Evolutionary conservation across 2,329 filamentous ascomycete genomes (phyloP).

Genomic region (Venturia aucupariae): DNA sequence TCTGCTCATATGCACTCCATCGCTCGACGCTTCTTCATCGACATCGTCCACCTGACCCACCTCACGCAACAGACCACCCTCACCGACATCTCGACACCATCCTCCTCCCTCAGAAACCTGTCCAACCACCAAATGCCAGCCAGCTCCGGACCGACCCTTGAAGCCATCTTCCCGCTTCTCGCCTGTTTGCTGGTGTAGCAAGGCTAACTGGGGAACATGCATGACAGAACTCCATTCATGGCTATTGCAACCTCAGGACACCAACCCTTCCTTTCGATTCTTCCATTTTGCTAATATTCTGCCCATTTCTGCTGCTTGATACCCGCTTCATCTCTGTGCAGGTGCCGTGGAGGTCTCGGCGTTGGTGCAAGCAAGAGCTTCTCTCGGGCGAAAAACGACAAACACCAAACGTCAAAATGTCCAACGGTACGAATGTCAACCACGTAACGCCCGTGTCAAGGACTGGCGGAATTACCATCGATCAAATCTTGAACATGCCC

Average conservation of each 20-base stretch:
- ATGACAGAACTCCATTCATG: background rate
- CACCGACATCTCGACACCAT: background rate
- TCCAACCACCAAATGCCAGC: background rate
- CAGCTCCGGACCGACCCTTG: background rate
- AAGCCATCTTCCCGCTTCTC: background rate
- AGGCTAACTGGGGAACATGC: background rate
- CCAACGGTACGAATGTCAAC: background rate
- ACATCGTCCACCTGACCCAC: background rate
- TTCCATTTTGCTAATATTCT: background rate
- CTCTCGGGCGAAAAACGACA: background rate
- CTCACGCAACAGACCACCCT: background rate
- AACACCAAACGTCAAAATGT: background rate
- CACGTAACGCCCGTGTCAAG: background rate
- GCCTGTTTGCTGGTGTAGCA: background rate
- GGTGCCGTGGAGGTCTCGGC: too few relatives aligned
- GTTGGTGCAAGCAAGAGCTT: background rate
- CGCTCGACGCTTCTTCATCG: background rate
- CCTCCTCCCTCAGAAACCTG: background rate
- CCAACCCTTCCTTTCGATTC: background rate
- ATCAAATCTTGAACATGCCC: constrained; percentile 7
- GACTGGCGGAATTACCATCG: constrained; percentile 9
- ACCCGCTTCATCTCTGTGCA: background rate
- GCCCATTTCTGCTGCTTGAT: background rate
- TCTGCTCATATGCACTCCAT: background rate
- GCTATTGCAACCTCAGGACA: background rate